phyloP scores from a whole-genome alignment of 108 stramenopile genomes.

The Pseudonitzschia multistriata region DNA sequence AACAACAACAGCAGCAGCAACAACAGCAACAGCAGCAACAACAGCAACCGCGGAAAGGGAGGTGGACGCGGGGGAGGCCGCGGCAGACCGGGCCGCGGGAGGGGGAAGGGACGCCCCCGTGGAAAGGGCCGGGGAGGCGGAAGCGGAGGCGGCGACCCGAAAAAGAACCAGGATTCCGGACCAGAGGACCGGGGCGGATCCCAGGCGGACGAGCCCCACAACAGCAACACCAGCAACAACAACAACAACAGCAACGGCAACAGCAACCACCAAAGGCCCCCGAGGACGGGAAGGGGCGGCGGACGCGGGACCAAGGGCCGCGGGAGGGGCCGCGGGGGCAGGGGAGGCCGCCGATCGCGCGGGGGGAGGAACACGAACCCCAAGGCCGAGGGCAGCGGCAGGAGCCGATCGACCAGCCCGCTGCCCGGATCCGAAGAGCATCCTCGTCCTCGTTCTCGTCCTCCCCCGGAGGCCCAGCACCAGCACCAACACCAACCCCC shows the following conservation, averaged over 20 bases:
- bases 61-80: constrained; percentile 31
- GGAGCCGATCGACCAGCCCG: constrained; percentile 14
- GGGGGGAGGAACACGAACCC: background rate
- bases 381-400: background rate
- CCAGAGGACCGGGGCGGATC: background rate
- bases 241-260: constrained; percentile 14
- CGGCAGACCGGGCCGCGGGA: constrained; percentile 23
- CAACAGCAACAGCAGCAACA: too few relatives aligned
- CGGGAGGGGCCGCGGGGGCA: constrained; percentile 14
- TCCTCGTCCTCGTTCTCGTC: too few relatives aligned
- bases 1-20: background rate
- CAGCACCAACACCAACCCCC: too few relatives aligned
- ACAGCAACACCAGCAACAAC: background rate
- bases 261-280: too few relatives aligned
- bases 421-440: background rate
- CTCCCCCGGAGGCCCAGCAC: too few relatives aligned
- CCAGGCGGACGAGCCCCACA: background rate
- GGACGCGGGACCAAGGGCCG: constrained; percentile 22
- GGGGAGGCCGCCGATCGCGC: constrained; percentile 12
- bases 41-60: background rate
- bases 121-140: constrained; percentile 16
- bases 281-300: constrained; percentile 1
- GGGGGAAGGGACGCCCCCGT: constrained; percentile 20
- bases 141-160: constrained; percentile 7
- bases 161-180: background rate